These are phyloP conservation scores for Gastrolobium bilobum DNA, from an alignment of 306 rosid species.

Conservation along the genomic window DNA sequence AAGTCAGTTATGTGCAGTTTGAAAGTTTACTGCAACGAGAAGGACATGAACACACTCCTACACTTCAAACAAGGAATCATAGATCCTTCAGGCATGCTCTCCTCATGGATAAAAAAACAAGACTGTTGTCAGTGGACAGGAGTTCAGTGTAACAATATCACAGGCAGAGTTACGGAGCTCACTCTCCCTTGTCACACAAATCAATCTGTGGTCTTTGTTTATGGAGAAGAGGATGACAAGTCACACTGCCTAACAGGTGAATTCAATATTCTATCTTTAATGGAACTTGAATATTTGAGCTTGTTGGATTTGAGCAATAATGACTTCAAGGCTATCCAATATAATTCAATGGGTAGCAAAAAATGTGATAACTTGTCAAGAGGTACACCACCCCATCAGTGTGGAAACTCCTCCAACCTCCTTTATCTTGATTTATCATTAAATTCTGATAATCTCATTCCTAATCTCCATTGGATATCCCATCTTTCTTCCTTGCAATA, in stretches of 20 bases:
- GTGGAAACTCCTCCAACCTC: conserved; percentile 15
- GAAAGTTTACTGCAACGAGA: not conserved
- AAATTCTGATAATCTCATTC: not conserved
- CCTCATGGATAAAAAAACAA: not conserved
- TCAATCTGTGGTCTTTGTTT: not conserved
- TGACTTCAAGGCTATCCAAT: not conserved
- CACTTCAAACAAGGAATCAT: conserved; percentile 13
- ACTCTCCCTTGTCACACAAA: not conserved
- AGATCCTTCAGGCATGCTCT: not conserved
- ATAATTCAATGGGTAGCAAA: not conserved
- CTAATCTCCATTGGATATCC: conserved; percentile 20
- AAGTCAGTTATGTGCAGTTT: not conserved
- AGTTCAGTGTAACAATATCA: not conserved
- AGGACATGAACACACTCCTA: conserved; percentile 24
- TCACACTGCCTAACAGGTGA: conserved; percentile 19
- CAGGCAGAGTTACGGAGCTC: not conserved
- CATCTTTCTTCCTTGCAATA: conserved; percentile 19
- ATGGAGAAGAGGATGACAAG: not conserved
- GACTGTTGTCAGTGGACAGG: conserved; percentile 28
- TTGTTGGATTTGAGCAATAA: not conserved
- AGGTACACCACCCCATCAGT: not conserved
- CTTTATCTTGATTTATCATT: not conserved
- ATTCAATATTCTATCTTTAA: not conserved
- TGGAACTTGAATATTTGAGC: conserved; percentile 25
- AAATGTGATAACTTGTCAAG: not conserved